These are phyloP conservation scores for Leccinum solheimii DNA, from an alignment of 1,284 basidiomycete species.

Conservation along the genomic window DNA sequence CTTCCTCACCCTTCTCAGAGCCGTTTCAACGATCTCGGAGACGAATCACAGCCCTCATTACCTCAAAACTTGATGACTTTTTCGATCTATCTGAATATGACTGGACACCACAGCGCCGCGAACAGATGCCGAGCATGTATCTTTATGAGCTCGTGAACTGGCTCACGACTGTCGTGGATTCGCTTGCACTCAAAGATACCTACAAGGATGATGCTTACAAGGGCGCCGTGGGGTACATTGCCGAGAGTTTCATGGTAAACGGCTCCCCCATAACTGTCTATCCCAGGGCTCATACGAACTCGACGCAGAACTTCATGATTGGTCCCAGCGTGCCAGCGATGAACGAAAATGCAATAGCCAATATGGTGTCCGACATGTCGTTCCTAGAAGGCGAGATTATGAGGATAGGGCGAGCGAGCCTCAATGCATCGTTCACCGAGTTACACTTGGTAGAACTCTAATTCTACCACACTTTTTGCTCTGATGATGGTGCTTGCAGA, in stretches of 20 bases:
- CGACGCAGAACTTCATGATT: conserved; percentile 69
- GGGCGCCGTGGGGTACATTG: conserved; percentile 83
- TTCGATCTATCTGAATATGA: conserved; percentile 95
- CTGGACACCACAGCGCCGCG: conserved; percentile 74
- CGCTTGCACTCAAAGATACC: conserved; percentile 79
- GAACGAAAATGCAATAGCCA: conserved; percentile 87
- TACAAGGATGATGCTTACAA: conserved; percentile 90
- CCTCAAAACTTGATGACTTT: conserved; percentile 95
- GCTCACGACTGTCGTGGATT: conserved; percentile 95
- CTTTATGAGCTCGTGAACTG: conserved; percentile 95
- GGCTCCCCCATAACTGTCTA: neutral
- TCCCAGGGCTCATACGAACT: conserved; percentile 7
- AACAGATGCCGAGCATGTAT: conserved; percentile 85
- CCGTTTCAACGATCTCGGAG: conserved; percentile 72
- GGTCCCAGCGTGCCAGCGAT: conserved; percentile 76
- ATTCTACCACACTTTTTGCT: conserved; percentile 1
- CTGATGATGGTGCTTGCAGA: conserved; percentile 48
- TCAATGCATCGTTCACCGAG: conserved; percentile 79
- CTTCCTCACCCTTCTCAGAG: conserved; percentile 65
- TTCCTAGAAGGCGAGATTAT: conserved; percentile 85
- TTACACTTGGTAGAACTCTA: conserved; percentile 66
- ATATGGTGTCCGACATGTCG: conserved; percentile 79
- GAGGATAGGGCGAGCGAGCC: conserved; percentile 66
- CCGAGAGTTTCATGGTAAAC: conserved; percentile 80
- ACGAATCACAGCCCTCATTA: conserved; percentile 83